A percentile compares a stretch with the other conserved stretches of the same genome.
Conservation (phyloP, 495 filamentous ascomycete genomes). For the Copromyces sp. region DNA sequence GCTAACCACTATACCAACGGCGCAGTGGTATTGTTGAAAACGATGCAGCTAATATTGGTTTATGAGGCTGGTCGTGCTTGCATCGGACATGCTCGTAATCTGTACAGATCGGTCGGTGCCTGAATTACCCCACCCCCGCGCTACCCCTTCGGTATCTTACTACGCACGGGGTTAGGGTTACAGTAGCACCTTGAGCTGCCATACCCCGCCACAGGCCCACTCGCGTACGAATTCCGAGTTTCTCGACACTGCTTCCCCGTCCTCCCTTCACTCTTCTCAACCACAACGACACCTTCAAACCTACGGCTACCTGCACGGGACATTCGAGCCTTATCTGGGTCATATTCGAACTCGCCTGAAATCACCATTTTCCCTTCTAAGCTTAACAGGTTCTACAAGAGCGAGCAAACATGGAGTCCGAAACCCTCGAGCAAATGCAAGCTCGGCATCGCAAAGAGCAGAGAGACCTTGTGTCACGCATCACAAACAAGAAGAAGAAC, state of each 20-base stretch:
- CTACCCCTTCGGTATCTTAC: not conserved
- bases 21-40: not conserved
- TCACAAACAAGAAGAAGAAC: slow-evolving; percentile 90
- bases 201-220: not conserved
- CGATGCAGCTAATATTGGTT: not conserved
- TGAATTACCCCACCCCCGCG: not conserved
- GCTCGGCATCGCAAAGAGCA: slow-evolving; percentile 80
- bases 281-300: not conserved
- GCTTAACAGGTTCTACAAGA: not conserved
- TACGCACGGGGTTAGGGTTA: not conserved
- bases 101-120: not conserved
- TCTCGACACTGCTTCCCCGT: not conserved
- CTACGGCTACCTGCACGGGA: not conserved
- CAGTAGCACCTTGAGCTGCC: not conserved
- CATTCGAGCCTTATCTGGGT: not conserved
- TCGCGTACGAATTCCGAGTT: not conserved
- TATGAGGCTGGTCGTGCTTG: not conserved
- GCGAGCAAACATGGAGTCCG: slow-evolving; percentile 16
- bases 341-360: not conserved
- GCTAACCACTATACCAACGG: slow-evolving; percentile 1
- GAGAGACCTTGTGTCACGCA: slow-evolving; percentile 68
- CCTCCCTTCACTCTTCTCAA: not conserved
- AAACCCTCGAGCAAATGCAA: slow-evolving; percentile 61
- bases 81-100: not conserved
- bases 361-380: not conserved